Base-by-base conservation (phyloP, 495 filamentous ascomycete species). In the Lophiostoma macrostomum region DNA sequence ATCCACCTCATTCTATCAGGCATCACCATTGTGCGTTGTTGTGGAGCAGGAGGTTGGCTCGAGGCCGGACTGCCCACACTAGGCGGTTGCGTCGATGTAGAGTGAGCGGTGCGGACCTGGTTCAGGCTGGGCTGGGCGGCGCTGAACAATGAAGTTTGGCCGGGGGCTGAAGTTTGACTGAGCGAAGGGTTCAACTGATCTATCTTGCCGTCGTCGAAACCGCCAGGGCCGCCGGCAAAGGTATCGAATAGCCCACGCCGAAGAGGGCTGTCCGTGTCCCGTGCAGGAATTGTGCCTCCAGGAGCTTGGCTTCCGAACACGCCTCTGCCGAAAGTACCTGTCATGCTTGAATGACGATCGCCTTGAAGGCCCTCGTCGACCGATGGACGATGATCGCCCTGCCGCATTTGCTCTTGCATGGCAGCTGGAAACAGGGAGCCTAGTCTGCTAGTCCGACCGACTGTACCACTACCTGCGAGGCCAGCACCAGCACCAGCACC, bases 1-100 rank as follows among this genome's bases (percentile, higher is more conserved):
- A 95, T 91, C 93, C 93, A 98, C 58, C 91, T 80, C 86, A 98
- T 98, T 16, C 95, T 79, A 68, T 98, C 93, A 14, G 93, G 93
- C 93, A 98, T 97, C n/a, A 98, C 91, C 87, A 97, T 95, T 18
- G 83, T 86, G 8, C 85, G 81, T 50, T 90, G 87, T 59, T 94
- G 88, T 35, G 83, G 73, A 12, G 85, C 67, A 22, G 85, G 81
- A 2, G 86, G 76, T 23, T 86, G 81, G 14, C 74, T 73, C 5
- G 74, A 67, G 30, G 64, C 72, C 20, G 68, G 56, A 36, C 65
- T 72, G 34, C 41, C 57, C 3, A 64, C 64, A 32, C 32, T 42
- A 30, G 67, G 68, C 13, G 58, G 35, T 25, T 62, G 63, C 7
- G 25, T 41, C 20, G 60, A 30, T 4, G 53, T 12, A 29, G 60